Conservation (phyloP, 139 green algal species). For the Zygnema cylindricum region DNA sequence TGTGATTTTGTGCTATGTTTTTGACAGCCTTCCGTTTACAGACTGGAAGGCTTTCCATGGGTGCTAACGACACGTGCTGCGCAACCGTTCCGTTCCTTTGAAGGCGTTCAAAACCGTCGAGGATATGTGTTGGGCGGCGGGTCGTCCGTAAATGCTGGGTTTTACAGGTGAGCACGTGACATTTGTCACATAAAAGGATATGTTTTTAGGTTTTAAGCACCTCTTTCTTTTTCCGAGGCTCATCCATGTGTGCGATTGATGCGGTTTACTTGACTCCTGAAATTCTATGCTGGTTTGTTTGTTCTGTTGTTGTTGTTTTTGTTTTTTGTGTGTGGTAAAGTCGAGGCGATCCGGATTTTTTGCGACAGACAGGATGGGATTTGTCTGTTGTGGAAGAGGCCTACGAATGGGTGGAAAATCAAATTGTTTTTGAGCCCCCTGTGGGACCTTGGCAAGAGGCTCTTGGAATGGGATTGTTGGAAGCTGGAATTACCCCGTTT, state of each 20-base stretch:
- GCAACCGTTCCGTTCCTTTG: conserved; percentile 27
- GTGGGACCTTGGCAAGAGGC: conserved; percentile 35
- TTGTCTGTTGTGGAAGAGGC: not conserved
- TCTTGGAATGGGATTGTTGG: conserved; percentile 23
- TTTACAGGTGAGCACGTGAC: conserved; percentile 22
- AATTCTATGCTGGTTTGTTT: not conserved
- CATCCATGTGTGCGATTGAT: not conserved
- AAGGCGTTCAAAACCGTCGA: conserved; percentile 34
- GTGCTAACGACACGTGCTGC: conserved; percentile 34
- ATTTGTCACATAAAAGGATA: not conserved
- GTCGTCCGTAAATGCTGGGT: conserved; percentile 42
- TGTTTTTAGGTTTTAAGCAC: not conserved
- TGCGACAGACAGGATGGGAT: conserved; percentile 20
- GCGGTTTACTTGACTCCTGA: not conserved
- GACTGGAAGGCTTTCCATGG: conserved; percentile 23
- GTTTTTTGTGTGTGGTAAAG: too few relatives aligned
- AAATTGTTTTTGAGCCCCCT: conserved; percentile 30
- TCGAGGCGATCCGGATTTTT: not conserved
- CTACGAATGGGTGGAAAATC: conserved; percentile 43
- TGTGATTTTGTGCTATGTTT: too few relatives aligned
- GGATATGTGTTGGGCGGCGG: conserved; percentile 41
- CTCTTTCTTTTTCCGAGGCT: not conserved
- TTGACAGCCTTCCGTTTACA: conserved; percentile 35
- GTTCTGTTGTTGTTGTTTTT: not conserved
- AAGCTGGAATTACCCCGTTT: conserved; percentile 29